Percentiles rank a stretch among this genome's conserved stretches.
These are phyloP conservation scores for Bidens hawaiensis DNA, from an alignment of 140 eudicot species.

Conservation along the genomic window DNA sequence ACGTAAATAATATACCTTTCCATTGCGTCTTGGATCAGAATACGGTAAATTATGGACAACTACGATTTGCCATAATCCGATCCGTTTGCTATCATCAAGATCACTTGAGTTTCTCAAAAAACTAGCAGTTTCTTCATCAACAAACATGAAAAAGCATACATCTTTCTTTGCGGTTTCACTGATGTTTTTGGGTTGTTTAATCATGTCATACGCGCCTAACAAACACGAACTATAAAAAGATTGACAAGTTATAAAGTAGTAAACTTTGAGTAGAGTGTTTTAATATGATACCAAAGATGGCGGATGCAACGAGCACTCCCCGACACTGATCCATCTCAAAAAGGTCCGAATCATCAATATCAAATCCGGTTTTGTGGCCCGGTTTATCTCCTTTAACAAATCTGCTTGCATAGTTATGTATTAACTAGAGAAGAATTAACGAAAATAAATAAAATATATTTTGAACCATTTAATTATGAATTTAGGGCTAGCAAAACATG, in stretches of 20 bases:
- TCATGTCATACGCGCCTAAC: constrained; percentile 59
- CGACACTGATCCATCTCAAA: constrained; percentile 70
- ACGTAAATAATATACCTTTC: constrained; percentile 51
- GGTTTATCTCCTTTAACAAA: constrained; percentile 74
- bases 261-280: background rate
- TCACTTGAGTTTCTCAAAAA: constrained; percentile 56
- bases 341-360: constrained; percentile 73
- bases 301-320: constrained; percentile 83
- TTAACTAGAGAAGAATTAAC: background rate
- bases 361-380: constrained; percentile 67
- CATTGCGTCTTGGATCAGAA: constrained; percentile 84
- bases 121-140: constrained; percentile 80
- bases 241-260: background rate
- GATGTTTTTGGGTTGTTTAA: constrained; percentile 65
- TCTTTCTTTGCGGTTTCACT: constrained; percentile 60
- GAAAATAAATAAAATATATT: constrained; percentile 1
- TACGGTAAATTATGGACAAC: constrained; percentile 85
- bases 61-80: constrained; percentile 85
- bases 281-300: constrained; percentile 71
- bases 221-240: constrained; percentile 3
- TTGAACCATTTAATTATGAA: background rate
- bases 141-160: constrained; percentile 81
- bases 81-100: constrained; percentile 51
- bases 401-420: constrained; percentile 29
- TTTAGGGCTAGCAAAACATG: no score